phyloP scores from a whole-genome alignment of 106 monocot genomes.

The Platanthera zijinensis region DNA sequence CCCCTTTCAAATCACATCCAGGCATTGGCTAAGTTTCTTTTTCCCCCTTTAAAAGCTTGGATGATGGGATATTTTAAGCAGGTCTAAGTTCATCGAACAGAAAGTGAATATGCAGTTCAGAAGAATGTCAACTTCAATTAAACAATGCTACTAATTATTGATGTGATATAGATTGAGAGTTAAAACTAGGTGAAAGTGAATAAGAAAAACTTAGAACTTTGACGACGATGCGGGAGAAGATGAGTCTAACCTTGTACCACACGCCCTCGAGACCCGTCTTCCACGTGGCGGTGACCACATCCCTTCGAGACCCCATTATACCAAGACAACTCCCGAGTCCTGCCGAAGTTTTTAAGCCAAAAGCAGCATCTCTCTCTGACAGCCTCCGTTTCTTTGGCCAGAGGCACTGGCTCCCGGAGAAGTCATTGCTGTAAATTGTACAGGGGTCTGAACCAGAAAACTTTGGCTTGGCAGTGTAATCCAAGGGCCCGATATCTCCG shows the following conservation, averaged over 20 bases:
- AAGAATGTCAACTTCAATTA: no score
- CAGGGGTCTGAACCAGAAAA: slow-evolving; percentile 17
- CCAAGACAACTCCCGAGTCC: slow-evolving; percentile 92
- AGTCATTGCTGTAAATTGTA: slow-evolving; percentile 18
- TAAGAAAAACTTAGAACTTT: neutral
- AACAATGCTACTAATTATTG: neutral
- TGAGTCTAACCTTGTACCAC: slow-evolving; percentile 77
- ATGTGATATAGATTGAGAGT: neutral
- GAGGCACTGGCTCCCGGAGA: slow-evolving; percentile 36
- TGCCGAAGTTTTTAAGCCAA: slow-evolving; percentile 90
- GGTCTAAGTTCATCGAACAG: no score
- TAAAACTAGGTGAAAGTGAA: neutral
- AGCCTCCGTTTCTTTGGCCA: slow-evolving; percentile 92
- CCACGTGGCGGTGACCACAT: slow-evolving; percentile 89
- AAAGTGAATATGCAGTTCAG: neutral
- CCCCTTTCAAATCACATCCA: no score
- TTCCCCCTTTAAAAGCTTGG: no score
- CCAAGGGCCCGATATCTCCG: slow-evolving; percentile 69
- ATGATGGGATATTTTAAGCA: no score
- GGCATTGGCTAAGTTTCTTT: no score
- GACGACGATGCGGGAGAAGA: neutral
- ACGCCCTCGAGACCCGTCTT: slow-evolving; percentile 84
- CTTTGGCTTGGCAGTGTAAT: slow-evolving; percentile 34
- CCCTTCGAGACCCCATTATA: slow-evolving; percentile 96
- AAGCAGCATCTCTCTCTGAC: slow-evolving; percentile 97